Evolutionary conservation across 495 filamentous ascomycete genomes (phyloP).

Genomic region (Penicillium tannophilum): DNA sequence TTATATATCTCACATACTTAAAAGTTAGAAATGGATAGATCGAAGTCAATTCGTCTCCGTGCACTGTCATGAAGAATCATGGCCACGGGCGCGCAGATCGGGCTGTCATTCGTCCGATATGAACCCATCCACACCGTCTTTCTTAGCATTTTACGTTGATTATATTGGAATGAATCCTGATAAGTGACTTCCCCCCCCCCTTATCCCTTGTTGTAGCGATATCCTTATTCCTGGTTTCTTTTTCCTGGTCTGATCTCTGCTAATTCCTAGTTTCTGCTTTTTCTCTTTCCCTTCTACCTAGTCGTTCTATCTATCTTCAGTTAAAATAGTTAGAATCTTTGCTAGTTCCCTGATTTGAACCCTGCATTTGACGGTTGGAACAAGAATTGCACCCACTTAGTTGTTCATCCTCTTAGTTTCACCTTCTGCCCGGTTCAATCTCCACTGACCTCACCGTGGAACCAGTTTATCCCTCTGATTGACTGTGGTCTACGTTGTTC

Average conservation of each 20-base stretch:
- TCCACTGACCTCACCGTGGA: constrained; percentile 25
- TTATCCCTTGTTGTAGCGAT: not conserved
- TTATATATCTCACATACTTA: not conserved
- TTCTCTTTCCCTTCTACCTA: not conserved
- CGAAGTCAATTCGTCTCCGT: not conserved
- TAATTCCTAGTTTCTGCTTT: not conserved
- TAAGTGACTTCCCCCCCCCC: not conserved
- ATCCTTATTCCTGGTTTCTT: not conserved
- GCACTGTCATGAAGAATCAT: not conserved
- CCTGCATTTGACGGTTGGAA: constrained; percentile 9
- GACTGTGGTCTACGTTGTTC: not conserved
- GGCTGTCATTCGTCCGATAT: constrained; percentile 40
- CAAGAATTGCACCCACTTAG: constrained; percentile 9
- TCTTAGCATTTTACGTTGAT: constrained; percentile 5
- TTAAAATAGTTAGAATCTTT: not conserved
- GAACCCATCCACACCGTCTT: constrained; percentile 25
- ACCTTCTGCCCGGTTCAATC: constrained; percentile 9
- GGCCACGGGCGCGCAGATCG: constrained; percentile 59
- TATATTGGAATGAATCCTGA: not conserved
- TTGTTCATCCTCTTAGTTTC: not conserved
- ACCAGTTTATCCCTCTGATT: constrained; percentile 1
- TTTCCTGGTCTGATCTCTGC: not conserved
- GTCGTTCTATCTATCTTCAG: not conserved
- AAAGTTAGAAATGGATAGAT: not conserved
- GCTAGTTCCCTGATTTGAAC: not conserved